Evolutionary conservation across 352 stramenopile genomes (phyloP).

Genomic region (Pythium phragmitis): DNA sequence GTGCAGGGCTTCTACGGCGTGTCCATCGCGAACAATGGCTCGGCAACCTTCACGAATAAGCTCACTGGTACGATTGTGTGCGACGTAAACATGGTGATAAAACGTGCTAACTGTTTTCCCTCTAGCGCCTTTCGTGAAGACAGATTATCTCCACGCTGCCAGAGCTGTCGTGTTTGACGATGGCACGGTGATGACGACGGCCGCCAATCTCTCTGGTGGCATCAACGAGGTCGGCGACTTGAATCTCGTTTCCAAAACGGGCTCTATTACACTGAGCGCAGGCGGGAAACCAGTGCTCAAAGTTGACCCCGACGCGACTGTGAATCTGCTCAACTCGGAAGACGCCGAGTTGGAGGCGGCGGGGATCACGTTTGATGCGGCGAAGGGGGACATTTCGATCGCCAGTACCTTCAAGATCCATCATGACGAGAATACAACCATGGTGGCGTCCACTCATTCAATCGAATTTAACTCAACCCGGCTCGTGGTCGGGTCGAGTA

Average conservation of each 20-base stretch:
- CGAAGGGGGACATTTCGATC: conserved; percentile 40
- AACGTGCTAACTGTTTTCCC: neutral
- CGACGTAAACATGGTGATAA: neutral
- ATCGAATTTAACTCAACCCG: conserved; percentile 51
- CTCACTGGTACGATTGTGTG: conserved; percentile 43
- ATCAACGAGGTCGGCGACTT: conserved; percentile 74
- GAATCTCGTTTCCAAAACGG: conserved; percentile 70
- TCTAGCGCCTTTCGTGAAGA: conserved; percentile 56
- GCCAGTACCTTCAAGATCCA: conserved; percentile 38
- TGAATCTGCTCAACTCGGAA: conserved; percentile 46
- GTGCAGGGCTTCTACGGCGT: conserved; percentile 68
- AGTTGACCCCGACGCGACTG: conserved; percentile 50
- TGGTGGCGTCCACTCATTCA: conserved; percentile 36
- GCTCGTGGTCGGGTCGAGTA: conserved; percentile 25
- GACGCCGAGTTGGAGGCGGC: conserved; percentile 41
- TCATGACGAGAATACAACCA: conserved; percentile 43
- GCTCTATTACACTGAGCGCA: conserved; percentile 61
- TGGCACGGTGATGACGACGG: conserved; percentile 77
- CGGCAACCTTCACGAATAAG: conserved; percentile 62
- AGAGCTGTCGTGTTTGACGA: conserved; percentile 74
- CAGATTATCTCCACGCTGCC: conserved; percentile 60
- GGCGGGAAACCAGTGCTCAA: conserved; percentile 58
- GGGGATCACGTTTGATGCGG: conserved; percentile 55
- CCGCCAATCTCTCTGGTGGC: conserved; percentile 70
- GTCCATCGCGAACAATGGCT: conserved; percentile 67